phyloP scores from a whole-genome alignment of 2,329 filamentous ascomycete species.

The Rasamsonia emersonii region DNA sequence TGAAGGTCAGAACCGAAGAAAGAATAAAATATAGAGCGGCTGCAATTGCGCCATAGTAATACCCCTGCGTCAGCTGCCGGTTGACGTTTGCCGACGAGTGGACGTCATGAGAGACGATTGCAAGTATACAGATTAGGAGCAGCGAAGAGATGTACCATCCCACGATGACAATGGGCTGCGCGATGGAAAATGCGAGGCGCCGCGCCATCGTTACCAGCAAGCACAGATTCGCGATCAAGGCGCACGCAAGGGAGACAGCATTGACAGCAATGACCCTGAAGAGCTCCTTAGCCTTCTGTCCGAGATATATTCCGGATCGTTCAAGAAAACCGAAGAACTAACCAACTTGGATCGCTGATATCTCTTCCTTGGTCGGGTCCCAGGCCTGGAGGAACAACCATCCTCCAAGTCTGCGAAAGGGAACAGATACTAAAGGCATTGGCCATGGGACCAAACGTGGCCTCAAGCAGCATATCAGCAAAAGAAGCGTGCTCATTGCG shows the following conservation, averaged over 20 bases:
- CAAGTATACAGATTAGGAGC: constrained; percentile 46
- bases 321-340: constrained; percentile 15
- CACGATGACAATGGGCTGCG: constrained; percentile 52
- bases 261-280: constrained; percentile 46
- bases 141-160: constrained; percentile 49
- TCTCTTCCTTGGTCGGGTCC: constrained; percentile 37
- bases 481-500: background rate
- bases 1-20: constrained; percentile 46
- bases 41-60: constrained; percentile 53
- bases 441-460: constrained; percentile 48
- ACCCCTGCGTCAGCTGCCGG: constrained; percentile 47
- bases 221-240: constrained; percentile 46
- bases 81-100: constrained; percentile 26
- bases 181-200: constrained; percentile 45
- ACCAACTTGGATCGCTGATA: constrained; percentile 48
- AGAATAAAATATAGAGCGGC: constrained; percentile 50
- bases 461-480: constrained; percentile 13
- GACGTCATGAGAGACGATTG: constrained; percentile 35
- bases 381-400: constrained; percentile 38
- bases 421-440: constrained; percentile 49
- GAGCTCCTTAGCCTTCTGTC: constrained; percentile 1
- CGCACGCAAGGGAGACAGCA: constrained; percentile 45
- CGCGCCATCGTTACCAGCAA: constrained; percentile 53
- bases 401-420: constrained; percentile 48
- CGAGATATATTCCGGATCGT: constrained; percentile 1